phyloP scores from a whole-genome alignment of 805 yeast genomes.

The Metschnikowia arizonensis region DNA sequence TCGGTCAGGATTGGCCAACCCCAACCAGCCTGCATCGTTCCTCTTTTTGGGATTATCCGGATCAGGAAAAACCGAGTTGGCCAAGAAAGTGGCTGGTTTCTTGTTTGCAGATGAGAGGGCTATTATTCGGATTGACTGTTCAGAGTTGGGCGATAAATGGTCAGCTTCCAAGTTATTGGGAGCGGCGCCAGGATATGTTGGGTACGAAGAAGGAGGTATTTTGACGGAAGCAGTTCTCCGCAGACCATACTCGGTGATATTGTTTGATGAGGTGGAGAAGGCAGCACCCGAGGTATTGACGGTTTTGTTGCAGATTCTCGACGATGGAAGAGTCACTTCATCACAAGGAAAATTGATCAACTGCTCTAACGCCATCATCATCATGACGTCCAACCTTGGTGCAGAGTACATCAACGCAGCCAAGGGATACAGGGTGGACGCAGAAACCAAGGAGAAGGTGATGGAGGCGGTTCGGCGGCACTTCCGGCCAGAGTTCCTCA shows the following conservation, averaged over 20 bases:
- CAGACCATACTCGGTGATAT: constrained; percentile 91
- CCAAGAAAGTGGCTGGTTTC: constrained; percentile 94
- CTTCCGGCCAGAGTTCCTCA: constrained; percentile 95
- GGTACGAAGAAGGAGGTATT: constrained; percentile 96
- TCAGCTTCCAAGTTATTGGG: constrained; percentile 93
- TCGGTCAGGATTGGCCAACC: constrained; percentile 93
- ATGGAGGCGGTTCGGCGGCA: constrained; percentile 81
- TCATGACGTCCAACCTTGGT: constrained; percentile 96
- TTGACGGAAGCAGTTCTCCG: constrained; percentile 88
- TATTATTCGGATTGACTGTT: constrained; percentile 96
- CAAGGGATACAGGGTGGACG: constrained; percentile 61
- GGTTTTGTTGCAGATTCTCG: constrained; percentile 84
- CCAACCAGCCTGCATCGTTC: constrained; percentile 95
- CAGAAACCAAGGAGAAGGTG: constrained; percentile 68
- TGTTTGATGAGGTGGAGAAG: constrained; percentile 96
- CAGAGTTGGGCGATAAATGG: constrained; percentile 93
- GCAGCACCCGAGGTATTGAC: constrained; percentile 98
- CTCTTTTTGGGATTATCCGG: constrained; percentile 93
- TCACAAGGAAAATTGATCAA: constrained; percentile 92
- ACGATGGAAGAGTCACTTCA: constrained; percentile 94
- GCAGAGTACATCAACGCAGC: constrained; percentile 79
- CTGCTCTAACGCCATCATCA: constrained; percentile 86
- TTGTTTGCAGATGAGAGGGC: constrained; percentile 94
- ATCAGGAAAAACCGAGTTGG: constrained; percentile 97
- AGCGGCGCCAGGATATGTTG: constrained; percentile 93